Percentiles rank a stretch among this genome's conserved stretches.
phyloP scores from a whole-genome alignment of 2,329 filamentous ascomycete genomes.

The Trichoderma pleuroti region DNA sequence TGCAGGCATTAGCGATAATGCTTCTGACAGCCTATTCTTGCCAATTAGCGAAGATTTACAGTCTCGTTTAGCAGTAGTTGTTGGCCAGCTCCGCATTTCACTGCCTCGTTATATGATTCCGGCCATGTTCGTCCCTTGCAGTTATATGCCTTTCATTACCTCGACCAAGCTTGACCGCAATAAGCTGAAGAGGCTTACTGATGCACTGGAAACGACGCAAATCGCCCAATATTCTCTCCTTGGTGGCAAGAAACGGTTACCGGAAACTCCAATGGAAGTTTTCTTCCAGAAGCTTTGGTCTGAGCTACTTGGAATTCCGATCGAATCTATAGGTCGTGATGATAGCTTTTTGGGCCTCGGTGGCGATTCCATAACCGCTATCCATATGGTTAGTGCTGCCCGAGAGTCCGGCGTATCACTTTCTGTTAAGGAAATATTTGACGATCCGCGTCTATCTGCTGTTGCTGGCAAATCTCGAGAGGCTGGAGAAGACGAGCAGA shows the following conservation, averaged over 20 bases:
- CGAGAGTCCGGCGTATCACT: not conserved
- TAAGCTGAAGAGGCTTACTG: not conserved
- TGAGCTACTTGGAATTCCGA: conserved; percentile 7
- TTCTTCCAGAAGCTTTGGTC: conserved; percentile 13
- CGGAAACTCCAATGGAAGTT: conserved; percentile 9
- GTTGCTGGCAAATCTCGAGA: conserved; percentile 12
- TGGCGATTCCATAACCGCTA: conserved; percentile 23
- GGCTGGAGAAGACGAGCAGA: not conserved
- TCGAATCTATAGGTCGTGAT: conserved; percentile 19
- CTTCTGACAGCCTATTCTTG: not conserved
- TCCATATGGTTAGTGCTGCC: conserved; percentile 7
- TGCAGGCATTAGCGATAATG: not conserved
- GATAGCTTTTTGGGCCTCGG: conserved; percentile 24
- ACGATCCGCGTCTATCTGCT: conserved; percentile 17
- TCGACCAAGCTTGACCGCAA: conserved; percentile 15
- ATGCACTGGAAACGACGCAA: not conserved
- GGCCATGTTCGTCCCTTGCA: conserved; percentile 3
- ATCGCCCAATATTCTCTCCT: conserved; percentile 7
- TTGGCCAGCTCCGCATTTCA: not conserved
- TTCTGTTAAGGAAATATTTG: conserved; percentile 21
- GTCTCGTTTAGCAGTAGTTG: not conserved
- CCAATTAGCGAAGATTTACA: not conserved
- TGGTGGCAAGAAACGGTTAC: not conserved
- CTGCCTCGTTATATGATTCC: conserved; percentile 16
- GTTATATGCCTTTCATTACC: conserved; percentile 16